A percentile compares a stretch with the other conserved stretches of the same genome.
phyloP scores from a whole-genome alignment of 2,329 filamentous ascomycete genomes.

The Aspergillus aculeatus region DNA sequence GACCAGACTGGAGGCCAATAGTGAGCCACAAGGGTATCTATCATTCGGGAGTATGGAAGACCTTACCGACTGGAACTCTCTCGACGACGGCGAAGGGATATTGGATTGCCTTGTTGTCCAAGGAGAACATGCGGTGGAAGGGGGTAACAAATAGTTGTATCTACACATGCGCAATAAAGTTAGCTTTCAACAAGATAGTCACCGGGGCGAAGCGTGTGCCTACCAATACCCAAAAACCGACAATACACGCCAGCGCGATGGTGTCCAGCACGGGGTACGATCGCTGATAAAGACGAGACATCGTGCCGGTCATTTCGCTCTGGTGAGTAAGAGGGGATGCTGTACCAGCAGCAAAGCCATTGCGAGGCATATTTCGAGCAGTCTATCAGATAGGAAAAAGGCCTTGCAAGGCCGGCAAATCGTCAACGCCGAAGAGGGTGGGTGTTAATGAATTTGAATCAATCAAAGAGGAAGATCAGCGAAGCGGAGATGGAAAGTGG shows the following conservation, averaged over 20 bases:
- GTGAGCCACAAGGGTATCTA: not conserved
- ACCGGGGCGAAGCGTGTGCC: slow-evolving; percentile 9
- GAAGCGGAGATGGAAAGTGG: not conserved
- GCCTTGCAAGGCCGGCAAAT: slow-evolving; percentile 9
- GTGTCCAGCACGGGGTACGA: slow-evolving; percentile 89
- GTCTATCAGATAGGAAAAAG: slow-evolving; percentile 4
- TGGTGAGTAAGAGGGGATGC: slow-evolving; percentile 23
- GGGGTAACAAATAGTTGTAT: slow-evolving; percentile 71
- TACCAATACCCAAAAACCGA: slow-evolving; percentile 57
- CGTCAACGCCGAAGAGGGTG: not conserved
- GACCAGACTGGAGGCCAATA: slow-evolving; percentile 54
- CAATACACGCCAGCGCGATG: slow-evolving; percentile 70
- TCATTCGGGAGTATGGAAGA: slow-evolving; percentile 15
- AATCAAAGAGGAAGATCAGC: not conserved
- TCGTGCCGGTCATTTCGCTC: slow-evolving; percentile 46
- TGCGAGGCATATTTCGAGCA: slow-evolving; percentile 28
- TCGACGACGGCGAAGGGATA: slow-evolving; percentile 84
- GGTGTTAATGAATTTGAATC: not conserved
- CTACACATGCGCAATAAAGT: slow-evolving; percentile 36
- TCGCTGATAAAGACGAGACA: slow-evolving; percentile 59
- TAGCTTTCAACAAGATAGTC: not conserved
- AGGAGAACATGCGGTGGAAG: slow-evolving; percentile 91
- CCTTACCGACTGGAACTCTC: slow-evolving; percentile 72
- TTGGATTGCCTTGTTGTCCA: slow-evolving; percentile 79
- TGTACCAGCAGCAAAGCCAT: slow-evolving; percentile 26